Evolutionary conservation across 2,329 filamentous ascomycete species (phyloP), one percentile per base, ranked within the genome.

Genomic region (Pseudocercospora pini-densiflorae): DNA sequence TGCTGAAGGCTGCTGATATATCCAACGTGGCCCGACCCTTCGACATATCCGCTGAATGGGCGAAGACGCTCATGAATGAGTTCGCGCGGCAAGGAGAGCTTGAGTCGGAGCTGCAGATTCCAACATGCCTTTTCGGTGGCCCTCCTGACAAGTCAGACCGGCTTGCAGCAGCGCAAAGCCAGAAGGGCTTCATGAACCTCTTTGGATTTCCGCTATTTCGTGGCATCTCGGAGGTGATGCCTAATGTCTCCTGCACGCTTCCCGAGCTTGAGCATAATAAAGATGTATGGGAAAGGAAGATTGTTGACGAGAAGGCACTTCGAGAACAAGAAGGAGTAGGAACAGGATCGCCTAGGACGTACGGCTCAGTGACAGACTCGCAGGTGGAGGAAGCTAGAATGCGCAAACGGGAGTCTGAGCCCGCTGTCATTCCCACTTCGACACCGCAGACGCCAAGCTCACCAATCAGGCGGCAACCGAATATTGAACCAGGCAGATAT

Each of bases 1-100:
- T 99, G 66, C 97, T 99, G 81, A 99, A 99, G 79, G 98, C 95
- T 77, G 95, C 95, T 45, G 95, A 99, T 79, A 98, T 99, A 76
- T 97, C 94, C 81, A 99, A 99, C 77, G 95, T 98, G 78, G 93
- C 94, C 62, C 89, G 95, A 64, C 90, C 89, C 64, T 94, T 95
- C 77, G 86, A 90, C 64, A 88, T 93, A 27, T 95, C 95, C 23
- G 84, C 92, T 51, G 86, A 90, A 77, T 99, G 95, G 95, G 97
- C 95, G 74, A 87, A 91, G 74, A 94, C 97, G 55, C 84, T 99
- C n/a, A 94, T 95, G 16, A 92, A 97, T 69, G 95, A 99, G 77
- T 98, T 98, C 74, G 90, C 94, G 43, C 89, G 95, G 59, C 95
- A 99, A 80, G 93, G 93, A 1, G 88, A 90, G 14, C 97, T 98